phyloP scores from a whole-genome alignment of 306 rosid genomes.

The Lathyrus tuberosus region DNA sequence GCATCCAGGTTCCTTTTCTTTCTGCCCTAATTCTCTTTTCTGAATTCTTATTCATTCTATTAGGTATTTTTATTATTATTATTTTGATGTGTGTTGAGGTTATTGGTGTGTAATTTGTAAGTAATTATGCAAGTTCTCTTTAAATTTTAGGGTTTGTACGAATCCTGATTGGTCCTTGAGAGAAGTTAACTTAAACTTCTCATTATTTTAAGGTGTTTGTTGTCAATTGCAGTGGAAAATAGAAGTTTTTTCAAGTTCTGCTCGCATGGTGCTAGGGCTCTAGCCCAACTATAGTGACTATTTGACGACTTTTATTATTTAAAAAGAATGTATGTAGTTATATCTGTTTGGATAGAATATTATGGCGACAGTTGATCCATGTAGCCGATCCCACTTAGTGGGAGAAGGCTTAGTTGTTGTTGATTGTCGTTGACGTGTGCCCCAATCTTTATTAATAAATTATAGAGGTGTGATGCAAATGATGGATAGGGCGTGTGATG shows the following conservation, averaged over 20 bases:
- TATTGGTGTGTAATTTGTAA: not conserved
- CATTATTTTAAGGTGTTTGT: no score
- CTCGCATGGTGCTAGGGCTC: no score
- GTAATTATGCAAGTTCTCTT: not conserved
- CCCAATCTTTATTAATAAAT: no score
- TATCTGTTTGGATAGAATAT: no score
- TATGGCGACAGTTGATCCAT: no score
- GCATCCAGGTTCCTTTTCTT: conserved; percentile 67
- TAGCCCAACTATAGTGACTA: not conserved
- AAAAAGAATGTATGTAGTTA: not conserved
- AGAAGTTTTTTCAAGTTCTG: no score
- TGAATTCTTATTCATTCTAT: not conserved
- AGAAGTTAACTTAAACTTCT: not conserved
- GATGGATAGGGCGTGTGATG: no score
- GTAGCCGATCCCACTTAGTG: no score
- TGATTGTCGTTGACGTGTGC: no score
- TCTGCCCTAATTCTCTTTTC: not conserved
- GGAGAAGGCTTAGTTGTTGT: no score
- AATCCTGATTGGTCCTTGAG: not conserved
- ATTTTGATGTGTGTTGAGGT: not conserved
- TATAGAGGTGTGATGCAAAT: no score
- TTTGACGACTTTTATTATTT: not conserved
- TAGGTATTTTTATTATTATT: not conserved
- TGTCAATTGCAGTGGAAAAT: no score
- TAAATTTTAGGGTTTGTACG: not conserved